Percentiles rank a stretch among this genome's conserved stretches.
These are phyloP conservation scores for Venturia asperata DNA, from an alignment of 2,329 filamentous ascomycete species.

Conservation along the genomic window DNA sequence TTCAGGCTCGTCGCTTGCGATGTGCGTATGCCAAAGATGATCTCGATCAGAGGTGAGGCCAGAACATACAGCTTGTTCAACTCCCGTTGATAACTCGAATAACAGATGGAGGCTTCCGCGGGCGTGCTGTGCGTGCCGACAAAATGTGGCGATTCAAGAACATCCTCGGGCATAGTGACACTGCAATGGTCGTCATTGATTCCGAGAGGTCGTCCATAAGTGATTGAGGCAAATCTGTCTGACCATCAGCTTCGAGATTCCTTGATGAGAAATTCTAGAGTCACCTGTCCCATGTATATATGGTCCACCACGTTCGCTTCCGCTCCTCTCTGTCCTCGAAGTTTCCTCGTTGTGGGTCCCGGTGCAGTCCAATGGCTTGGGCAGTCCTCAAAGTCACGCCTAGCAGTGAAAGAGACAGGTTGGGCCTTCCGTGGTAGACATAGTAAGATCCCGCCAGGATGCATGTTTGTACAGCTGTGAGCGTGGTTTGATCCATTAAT, in stretches of 20 bases:
- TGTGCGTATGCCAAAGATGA: constrained; percentile 26
- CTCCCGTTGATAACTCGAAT: constrained; percentile 26
- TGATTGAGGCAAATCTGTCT: constrained; percentile 33
- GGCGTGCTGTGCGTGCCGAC: neutral
- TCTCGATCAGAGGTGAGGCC: constrained; percentile 28
- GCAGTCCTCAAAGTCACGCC: constrained; percentile 35
- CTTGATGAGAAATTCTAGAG: neutral
- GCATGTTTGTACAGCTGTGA: constrained; percentile 35
- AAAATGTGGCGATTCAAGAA: constrained; percentile 30
- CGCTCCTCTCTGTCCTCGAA: constrained; percentile 31
- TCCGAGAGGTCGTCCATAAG: constrained; percentile 36
- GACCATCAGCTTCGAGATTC: neutral
- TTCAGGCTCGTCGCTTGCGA: constrained; percentile 19
- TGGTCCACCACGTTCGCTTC: constrained; percentile 38
- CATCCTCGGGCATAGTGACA: constrained; percentile 31
- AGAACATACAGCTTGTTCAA: constrained; percentile 29
- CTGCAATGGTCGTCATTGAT: constrained; percentile 39
- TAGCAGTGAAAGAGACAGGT: constrained; percentile 34
- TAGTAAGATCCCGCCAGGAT: constrained; percentile 37
- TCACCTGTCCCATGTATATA: constrained; percentile 37
- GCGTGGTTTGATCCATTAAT: constrained; percentile 36
- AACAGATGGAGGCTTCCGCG: constrained; percentile 19
- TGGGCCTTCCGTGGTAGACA: constrained; percentile 39
- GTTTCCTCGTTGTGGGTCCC: constrained; percentile 25
- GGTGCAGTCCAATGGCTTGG: constrained; percentile 32